phyloP scores from a whole-genome alignment of 768 basidiomycete species.

The Rhodotorula taiwanensis region DNA sequence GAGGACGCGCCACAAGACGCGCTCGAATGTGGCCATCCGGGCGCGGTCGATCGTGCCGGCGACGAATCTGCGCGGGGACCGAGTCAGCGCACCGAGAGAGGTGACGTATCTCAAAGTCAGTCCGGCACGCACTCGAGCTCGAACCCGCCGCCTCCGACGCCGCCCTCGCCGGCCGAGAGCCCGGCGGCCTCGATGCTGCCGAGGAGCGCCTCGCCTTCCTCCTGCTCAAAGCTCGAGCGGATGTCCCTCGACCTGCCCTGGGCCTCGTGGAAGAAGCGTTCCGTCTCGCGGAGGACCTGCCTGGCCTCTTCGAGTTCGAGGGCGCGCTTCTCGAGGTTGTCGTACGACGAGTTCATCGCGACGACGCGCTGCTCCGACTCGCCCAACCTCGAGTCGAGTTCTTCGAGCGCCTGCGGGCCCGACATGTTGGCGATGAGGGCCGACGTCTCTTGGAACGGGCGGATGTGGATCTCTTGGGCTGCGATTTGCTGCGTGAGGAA shows the following conservation, averaged over 20 bases:
- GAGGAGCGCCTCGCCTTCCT: slow-evolving; percentile 66
- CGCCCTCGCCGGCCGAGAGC: slow-evolving; percentile 50
- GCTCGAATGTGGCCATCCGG: slow-evolving; percentile 86
- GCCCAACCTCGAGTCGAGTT: slow-evolving; percentile 74
- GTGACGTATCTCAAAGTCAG: too few relatives aligned
- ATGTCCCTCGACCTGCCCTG: slow-evolving; percentile 57
- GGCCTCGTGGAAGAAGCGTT: slow-evolving; percentile 76
- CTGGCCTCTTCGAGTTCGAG: slow-evolving; percentile 84
- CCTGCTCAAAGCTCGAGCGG: slow-evolving; percentile 79
- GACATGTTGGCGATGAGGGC: slow-evolving; percentile 84
- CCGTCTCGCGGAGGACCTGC: slow-evolving; percentile 90
- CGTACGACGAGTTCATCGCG: slow-evolving; percentile 91
- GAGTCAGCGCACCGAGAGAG: too few relatives aligned
- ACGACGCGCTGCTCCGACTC: slow-evolving; percentile 77
- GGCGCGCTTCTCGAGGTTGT: slow-evolving; percentile 73
- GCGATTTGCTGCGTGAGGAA: slow-evolving; percentile 82
- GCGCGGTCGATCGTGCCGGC: slow-evolving; percentile 92
- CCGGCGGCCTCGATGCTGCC: slow-evolving; percentile 71
- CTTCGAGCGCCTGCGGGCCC: slow-evolving; percentile 86
- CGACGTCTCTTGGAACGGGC: slow-evolving; percentile 76
- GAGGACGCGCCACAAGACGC: slow-evolving; percentile 94
- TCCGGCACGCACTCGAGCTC: slow-evolving; percentile 70
- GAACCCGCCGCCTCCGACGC: slow-evolving; percentile 47
- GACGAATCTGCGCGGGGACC: slow-evolving; percentile 61
- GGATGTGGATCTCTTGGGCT: slow-evolving; percentile 73